Evolutionary conservation across 768 basidiomycete species (phyloP).

Genomic region (Amanita pallidorosea): DNA sequence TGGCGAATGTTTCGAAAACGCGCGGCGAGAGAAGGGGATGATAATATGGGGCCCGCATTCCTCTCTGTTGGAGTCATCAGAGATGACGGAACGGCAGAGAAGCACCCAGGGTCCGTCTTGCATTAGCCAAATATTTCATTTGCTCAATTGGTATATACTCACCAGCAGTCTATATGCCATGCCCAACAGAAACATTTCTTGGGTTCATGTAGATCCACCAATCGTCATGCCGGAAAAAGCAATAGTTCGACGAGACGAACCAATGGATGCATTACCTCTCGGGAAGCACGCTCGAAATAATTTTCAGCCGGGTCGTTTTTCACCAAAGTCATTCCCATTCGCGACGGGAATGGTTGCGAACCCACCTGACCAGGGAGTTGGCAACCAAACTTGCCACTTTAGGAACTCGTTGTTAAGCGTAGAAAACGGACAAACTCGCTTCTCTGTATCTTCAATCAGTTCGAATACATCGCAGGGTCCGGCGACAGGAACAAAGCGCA

Average conservation of each 20-base stretch:
- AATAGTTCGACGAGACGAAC: not conserved
- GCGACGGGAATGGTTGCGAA: not conserved
- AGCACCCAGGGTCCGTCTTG: conserved; percentile 12
- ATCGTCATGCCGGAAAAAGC: conserved; percentile 5
- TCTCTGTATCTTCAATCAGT: conserved; percentile 27
- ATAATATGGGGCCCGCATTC: conserved; percentile 29
- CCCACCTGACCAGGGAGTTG: not conserved
- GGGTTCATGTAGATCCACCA: not conserved
- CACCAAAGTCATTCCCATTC: not conserved
- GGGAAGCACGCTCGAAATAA: conserved; percentile 1
- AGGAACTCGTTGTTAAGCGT: conserved; percentile 16
- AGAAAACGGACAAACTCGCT: conserved; percentile 21
- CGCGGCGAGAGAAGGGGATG: conserved; percentile 22
- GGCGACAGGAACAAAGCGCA: conserved; percentile 29
- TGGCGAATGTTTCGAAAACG: conserved; percentile 32
- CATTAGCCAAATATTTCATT: conserved; percentile 6
- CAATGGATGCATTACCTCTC: not conserved
- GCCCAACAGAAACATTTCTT: conserved; percentile 2
- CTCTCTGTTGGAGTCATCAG: conserved; percentile 37
- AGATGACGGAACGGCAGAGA: conserved; percentile 17
- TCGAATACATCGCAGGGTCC: conserved; percentile 13
- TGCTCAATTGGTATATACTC: conserved; percentile 7
- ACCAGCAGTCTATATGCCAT: not conserved
- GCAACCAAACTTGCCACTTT: not conserved
- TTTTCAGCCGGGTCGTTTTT: conserved; percentile 11